Evolutionary conservation across 164 flowering plant genomes (phyloP), one percentile per base, ranked within the genome.

Genomic region (Chimonanthus salicifolius): DNA sequence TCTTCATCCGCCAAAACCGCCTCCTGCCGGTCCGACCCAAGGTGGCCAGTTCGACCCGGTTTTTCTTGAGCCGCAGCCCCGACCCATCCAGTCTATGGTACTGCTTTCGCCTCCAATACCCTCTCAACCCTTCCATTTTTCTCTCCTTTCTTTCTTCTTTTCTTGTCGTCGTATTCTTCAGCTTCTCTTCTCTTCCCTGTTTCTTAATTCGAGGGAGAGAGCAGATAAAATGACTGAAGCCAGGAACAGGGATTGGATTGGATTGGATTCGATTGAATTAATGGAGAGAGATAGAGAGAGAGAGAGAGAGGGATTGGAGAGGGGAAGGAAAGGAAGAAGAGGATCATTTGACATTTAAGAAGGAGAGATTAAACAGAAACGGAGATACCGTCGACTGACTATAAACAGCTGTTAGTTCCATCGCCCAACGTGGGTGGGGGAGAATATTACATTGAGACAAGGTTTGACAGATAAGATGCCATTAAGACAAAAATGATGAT

Each of bases 1-100:
- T 71, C 82, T 81, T 85, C 72, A 90, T 73, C 80, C 86, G 74
- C 88, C 89, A 83, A 51, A 78, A 81, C 70, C 90, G 78, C 68
- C 78, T 72, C 58, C 80, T 44, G 45, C 74, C 46, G 13, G 64
- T 62, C 51, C 51, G 21, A 80, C 81, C 79, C 58, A 21, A 6
- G 6, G 48, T 58, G 4, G 43, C 76, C 4, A 78, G 66, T 74
- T 73, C 73, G 64, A 49, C 83, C 58, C 66, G 47, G 20, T 68
- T 48, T 33, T 47, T 47, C 43, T 48, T 66, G 44, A 11, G 58
- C 46, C 51, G 72, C 47, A 81, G 64, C 11, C 77, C 71, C 33
- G 82, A 63, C 70, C 86, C 85, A 49, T 81, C 71, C 0, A 88
- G 75, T 70, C 82, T 71, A 82, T 78, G 67, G 84, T 92, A 90